These are phyloP conservation scores for Suillus occidentalis DNA, from an alignment of 768 basidiomycete genomes.

Conservation along the genomic window DNA sequence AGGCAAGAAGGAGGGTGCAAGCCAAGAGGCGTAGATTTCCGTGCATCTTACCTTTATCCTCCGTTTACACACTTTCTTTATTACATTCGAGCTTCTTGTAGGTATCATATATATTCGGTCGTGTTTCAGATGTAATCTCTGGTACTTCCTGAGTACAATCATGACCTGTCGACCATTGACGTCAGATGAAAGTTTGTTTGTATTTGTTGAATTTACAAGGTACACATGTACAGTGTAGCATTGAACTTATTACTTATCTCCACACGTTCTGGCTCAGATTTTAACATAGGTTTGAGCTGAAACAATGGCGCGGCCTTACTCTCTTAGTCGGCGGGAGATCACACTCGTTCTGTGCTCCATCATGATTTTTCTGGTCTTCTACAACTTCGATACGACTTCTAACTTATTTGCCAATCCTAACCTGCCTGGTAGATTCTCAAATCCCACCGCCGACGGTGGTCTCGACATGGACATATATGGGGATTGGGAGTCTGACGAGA, in stretches of 20 bases:
- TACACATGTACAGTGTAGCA: neutral
- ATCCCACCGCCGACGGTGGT: conserved; percentile 43
- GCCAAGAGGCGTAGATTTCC: conserved; percentile 31
- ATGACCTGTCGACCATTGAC: neutral
- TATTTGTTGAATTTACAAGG: neutral
- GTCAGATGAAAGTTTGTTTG: neutral
- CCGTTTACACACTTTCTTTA: conserved; percentile 25
- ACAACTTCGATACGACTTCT: conserved; percentile 70
- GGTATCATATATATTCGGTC: conserved; percentile 28
- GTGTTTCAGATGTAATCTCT: neutral
- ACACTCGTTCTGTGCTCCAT: conserved; percentile 67
- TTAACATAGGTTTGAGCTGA: neutral
- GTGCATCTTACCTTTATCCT: conserved; percentile 14
- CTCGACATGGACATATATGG: conserved; percentile 69
- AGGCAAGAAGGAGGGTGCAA: conserved; percentile 34
- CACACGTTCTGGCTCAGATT: neutral
- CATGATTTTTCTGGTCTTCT: conserved; percentile 66
- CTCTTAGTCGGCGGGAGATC: conserved; percentile 74
- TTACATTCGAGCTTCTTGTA: conserved; percentile 23
- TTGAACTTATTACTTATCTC: neutral
- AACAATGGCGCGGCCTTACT: conserved; percentile 59
- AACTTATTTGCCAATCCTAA: conserved; percentile 48
- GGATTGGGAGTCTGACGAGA: conserved; percentile 65
- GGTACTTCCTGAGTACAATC: neutral
- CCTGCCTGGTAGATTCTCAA: conserved; percentile 29